Base-by-base conservation (phyloP, 208 protist genomes). In the Trypanosoma theileri region DNA sequence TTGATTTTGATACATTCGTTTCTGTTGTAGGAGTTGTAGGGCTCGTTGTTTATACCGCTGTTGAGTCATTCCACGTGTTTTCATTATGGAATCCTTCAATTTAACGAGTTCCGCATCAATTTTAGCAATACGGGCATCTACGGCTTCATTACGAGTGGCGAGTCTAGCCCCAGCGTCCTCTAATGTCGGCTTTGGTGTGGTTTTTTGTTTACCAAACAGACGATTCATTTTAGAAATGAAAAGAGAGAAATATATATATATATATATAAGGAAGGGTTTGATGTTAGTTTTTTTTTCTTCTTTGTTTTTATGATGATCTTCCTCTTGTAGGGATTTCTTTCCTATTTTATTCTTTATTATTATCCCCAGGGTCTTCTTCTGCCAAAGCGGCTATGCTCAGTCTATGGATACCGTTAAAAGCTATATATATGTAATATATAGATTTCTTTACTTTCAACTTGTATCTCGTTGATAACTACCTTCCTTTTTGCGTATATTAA, bases 1-100 rank as follows among this genome's bases (percentile, higher is more conserved):
- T 71, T 98, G 94, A 51, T 79, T 86, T 75, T 97, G 89, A 64
- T 97, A 98, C 81, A 92, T 77, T 66, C 91, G 92, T 77, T 96
- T 97, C 73, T 98, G 94, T 74, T 96, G 91, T 35, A 98, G 75
- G 17, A 98, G 63, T 75, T 93, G 85, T 59, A 97, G 66, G 0
- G 92, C 94, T 31, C 89, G 88, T 77, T 98, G 88, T 74, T 96
- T 96, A 75, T 95, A 87, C 56, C 87, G 83, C 76, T 95, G 84
- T 73, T 94, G 82, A 16, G 87, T 81, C 26, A 82, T 67, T 24
- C 83, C 86, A 22, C 81, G 75, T 24, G 84, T 85, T 52, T 82
- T 79, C 66, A 89, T 79, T 42, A 98, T 95, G 21, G 69, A 71
- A 42, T 89, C 80, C 61, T 93, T 92, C 13, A 95, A 26, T 70